phyloP scores from a whole-genome alignment of 306 rosid genomes.

The Acacia melanoxylon region DNA sequence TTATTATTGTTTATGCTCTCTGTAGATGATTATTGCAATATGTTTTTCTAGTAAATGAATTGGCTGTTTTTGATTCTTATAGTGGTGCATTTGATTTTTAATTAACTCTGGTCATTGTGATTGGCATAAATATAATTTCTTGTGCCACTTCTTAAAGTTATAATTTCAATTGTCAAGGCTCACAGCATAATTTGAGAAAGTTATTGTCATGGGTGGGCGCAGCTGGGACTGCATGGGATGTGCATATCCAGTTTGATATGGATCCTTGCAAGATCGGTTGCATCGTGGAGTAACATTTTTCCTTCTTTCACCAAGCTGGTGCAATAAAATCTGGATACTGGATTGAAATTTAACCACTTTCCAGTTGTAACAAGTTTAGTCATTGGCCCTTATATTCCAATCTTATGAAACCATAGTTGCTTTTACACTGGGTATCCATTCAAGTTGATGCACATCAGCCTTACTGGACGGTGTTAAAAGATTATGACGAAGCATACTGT shows the following conservation, averaged over 20 bases:
- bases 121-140: constrained; percentile 10
- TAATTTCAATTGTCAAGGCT: neutral
- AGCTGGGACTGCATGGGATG: neutral
- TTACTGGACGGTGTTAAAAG: neutral
- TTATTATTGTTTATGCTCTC: neutral
- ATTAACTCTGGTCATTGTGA: neutral
- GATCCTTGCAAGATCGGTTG: neutral
- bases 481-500: neutral
- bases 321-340: neutral
- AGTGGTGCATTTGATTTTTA: neutral
- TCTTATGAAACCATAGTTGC: neutral
- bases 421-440: neutral
- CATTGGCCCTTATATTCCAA: neutral
- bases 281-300: neutral
- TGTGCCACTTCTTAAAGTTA: neutral
- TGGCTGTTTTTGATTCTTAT: constrained; percentile 11
- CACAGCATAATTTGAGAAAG: constrained; percentile 6
- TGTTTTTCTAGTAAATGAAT: constrained; percentile 7
- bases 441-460: neutral
- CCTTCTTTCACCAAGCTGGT: neutral
- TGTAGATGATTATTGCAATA: neutral
- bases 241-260: neutral
- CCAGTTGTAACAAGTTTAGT: neutral
- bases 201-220: neutral
- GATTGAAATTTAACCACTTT: neutral